Conservation (phyloP, 768 basidiomycete species). For the Russula sp. region DNA sequence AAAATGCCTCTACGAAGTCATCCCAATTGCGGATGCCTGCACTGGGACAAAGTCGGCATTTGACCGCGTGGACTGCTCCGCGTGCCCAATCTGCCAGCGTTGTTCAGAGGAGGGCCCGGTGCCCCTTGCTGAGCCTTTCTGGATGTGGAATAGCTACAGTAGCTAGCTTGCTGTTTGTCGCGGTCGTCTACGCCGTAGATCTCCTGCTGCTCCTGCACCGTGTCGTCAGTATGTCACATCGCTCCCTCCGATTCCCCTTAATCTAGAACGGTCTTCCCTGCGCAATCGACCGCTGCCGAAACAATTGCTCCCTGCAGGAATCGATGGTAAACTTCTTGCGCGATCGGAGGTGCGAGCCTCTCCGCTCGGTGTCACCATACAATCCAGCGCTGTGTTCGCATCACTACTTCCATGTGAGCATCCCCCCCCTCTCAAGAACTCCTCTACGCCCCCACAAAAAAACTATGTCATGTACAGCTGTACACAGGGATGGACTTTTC, state of each 20-base stretch:
- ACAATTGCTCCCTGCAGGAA: neutral
- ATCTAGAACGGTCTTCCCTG: neutral
- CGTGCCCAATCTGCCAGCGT: neutral
- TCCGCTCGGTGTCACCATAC: slow-evolving; percentile 1
- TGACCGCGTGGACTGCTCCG: neutral
- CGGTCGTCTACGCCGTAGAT: neutral
- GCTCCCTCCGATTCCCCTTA: neutral
- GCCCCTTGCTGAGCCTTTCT: neutral
- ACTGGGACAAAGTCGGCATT: neutral
- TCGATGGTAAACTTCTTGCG: neutral
- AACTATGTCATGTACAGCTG: too few relatives aligned
- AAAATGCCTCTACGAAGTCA: neutral
- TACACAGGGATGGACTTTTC: too few relatives aligned
- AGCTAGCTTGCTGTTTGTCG: too few relatives aligned
- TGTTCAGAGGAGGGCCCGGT: neutral
- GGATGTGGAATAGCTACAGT: neutral
- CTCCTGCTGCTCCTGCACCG: neutral
- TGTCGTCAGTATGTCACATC: neutral
- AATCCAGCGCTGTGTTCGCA: too few relatives aligned
- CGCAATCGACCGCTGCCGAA: neutral
- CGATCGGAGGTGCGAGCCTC: slow-evolving; percentile 1
- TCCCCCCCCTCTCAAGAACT: too few relatives aligned
- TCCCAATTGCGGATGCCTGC: neutral
- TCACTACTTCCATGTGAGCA: too few relatives aligned
- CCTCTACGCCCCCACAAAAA: too few relatives aligned